These are phyloP conservation scores for Hanseniaspora taiwanica DNA, from an alignment of 805 yeast species.

Conservation along the genomic window DNA sequence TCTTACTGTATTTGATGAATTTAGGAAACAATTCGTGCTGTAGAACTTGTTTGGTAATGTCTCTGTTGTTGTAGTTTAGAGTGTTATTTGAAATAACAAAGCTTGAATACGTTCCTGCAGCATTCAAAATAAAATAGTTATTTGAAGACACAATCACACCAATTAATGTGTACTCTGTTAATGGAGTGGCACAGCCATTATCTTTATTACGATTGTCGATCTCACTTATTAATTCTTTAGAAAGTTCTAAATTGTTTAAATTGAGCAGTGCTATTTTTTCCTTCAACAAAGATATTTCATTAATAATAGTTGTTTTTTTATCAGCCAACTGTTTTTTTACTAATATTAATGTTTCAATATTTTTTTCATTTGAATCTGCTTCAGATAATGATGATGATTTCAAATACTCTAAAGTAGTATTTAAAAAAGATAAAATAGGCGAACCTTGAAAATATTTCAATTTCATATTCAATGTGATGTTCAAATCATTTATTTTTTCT, in stretches of 20 bases:
- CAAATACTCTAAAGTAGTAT: constrained; percentile 18
- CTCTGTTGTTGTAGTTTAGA: constrained; percentile 8
- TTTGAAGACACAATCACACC: constrained; percentile 20
- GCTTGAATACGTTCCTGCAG: constrained; percentile 13
- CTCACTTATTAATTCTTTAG: too few relatives aligned
- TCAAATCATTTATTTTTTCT: constrained; percentile 10
- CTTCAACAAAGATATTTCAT: too few relatives aligned
- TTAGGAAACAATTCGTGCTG: constrained; percentile 13
- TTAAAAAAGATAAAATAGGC: constrained; percentile 16
- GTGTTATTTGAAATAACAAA: constrained; percentile 9
- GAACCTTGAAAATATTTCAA: constrained; percentile 22
- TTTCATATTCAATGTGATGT: constrained; percentile 2
- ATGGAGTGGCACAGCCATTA: too few relatives aligned
- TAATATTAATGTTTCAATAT: constrained; percentile 6
- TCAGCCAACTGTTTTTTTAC: constrained; percentile 9
- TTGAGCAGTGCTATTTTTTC: too few relatives aligned
- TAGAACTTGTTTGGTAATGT: constrained; percentile 9
- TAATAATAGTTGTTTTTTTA: constrained; percentile 11
- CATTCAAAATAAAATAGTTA: constrained; percentile 13
- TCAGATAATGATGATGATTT: too few relatives aligned
- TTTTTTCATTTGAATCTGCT: constrained; percentile 8
- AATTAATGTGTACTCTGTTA: constrained; percentile 12
- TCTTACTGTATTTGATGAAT: constrained; percentile 15
- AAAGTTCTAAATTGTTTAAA: too few relatives aligned
- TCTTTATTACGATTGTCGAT: too few relatives aligned